Conservation (phyloP, 2,329 filamentous ascomycete species). For the Chrysosporium keratinophilum region DNA sequence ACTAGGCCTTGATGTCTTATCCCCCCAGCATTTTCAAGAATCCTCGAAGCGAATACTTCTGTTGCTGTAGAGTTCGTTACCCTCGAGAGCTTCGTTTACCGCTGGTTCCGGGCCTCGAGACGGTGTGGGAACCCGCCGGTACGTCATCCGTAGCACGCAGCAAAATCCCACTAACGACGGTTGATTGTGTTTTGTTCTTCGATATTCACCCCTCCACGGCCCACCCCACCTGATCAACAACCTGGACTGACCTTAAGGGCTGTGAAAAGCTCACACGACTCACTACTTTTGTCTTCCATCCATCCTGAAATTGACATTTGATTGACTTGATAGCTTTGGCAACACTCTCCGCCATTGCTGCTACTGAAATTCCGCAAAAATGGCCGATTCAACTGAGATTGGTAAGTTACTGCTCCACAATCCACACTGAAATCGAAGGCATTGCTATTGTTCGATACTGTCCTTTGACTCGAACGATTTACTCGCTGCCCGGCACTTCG, state of each 20-base stretch:
- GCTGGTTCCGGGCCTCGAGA: too few species aligned
- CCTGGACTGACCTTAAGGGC: not conserved
- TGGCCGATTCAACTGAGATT: slow-evolving; percentile 18
- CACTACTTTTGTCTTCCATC: not conserved
- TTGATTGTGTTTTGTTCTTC: not conserved
- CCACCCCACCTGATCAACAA: slow-evolving; percentile 1
- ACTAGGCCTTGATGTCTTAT: too few species aligned
- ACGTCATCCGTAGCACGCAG: not conserved
- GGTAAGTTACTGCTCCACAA: slow-evolving; percentile 15
- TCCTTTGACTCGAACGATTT: not conserved
- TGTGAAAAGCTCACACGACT: slow-evolving; percentile 10
- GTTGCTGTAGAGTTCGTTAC: too few species aligned
- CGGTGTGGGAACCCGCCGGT: not conserved
- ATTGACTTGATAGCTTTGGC: slow-evolving; percentile 6
- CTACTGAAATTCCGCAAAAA: slow-evolving; percentile 6
- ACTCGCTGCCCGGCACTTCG: not conserved
- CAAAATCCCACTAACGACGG: not conserved
- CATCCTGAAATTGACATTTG: not conserved
- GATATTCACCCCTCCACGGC: not conserved
- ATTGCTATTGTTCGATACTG: not conserved
- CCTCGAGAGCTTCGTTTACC: too few species aligned
- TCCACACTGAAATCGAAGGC: not conserved
- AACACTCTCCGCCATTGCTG: slow-evolving; percentile 1
- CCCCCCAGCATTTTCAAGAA: too few species aligned
- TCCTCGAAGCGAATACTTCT: too few species aligned